Conservation (phyloP, 148 eudicot genomes). For the Pharnaceum exiguum region DNA sequence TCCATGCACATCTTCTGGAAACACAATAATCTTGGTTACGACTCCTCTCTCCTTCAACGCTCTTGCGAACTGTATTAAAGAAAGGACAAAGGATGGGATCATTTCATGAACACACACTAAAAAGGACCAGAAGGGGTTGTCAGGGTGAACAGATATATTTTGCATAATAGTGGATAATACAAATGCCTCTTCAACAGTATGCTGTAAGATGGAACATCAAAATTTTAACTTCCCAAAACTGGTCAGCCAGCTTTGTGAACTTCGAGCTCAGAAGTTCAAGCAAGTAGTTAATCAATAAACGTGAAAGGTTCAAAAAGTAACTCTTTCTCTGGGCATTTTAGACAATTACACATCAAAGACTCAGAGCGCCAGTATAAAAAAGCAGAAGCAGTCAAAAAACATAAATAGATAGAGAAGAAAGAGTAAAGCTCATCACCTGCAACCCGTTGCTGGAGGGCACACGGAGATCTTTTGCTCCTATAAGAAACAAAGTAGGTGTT, state of each 20-base stretch:
- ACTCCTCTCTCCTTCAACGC: conserved; percentile 82
- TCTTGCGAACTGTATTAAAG: conserved; percentile 56
- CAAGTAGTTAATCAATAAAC: too few species aligned
- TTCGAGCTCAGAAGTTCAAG: too few species aligned
- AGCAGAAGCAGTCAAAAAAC: too few species aligned
- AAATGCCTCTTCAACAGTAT: too few species aligned
- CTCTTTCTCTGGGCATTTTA: too few species aligned
- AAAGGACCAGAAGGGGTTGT: not conserved
- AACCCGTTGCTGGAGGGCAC: conserved; percentile 78
- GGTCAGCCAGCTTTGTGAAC: too few species aligned
- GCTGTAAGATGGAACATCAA: too few species aligned
- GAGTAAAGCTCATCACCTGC: conserved; percentile 46
- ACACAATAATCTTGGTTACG: conserved; percentile 58
- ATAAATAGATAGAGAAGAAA: not conserved
- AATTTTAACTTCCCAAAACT: too few species aligned
- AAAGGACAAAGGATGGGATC: not conserved
- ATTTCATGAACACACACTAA: not conserved
- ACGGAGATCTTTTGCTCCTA: conserved; percentile 87
- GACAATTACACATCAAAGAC: too few species aligned
- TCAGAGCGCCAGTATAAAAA: not conserved
- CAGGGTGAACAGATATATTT: too few species aligned
- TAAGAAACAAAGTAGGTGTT: conserved; percentile 75
- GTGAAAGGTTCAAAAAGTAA: too few species aligned
- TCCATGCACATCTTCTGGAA: conserved; percentile 74
- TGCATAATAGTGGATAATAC: too few species aligned